A percentile compares a stretch with the other conserved stretches of the same genome.
Conservation (phyloP, 306 rosid genomes). For the Acmispon strigosus region DNA sequence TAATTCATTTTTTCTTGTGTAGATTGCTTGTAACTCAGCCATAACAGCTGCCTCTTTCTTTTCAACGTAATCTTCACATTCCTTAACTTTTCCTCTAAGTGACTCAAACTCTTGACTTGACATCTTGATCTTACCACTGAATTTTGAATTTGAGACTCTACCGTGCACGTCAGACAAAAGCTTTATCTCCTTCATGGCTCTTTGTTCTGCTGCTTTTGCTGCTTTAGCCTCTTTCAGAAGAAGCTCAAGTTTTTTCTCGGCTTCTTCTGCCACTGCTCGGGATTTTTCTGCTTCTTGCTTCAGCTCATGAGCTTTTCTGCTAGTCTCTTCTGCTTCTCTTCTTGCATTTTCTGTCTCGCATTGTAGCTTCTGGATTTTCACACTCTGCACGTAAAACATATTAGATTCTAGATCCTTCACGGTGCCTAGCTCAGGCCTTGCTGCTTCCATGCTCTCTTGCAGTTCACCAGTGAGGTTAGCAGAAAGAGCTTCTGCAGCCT, state of each 20-base stretch:
- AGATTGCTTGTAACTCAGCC: constrained; percentile 36
- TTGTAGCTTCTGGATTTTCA: constrained; percentile 29
- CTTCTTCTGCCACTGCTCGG: constrained; percentile 33
- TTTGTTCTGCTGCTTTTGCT: constrained; percentile 56
- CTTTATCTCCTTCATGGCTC: constrained; percentile 47
- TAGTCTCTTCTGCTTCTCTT: constrained; percentile 53
- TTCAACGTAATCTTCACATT: constrained; percentile 39
- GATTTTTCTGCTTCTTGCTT: constrained; percentile 42
- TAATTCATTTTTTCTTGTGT: constrained; percentile 36
- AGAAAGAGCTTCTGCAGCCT: constrained; percentile 29
- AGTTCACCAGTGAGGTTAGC: constrained; percentile 19
- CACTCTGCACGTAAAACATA: constrained; percentile 14
- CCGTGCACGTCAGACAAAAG: constrained; percentile 27
- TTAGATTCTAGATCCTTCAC: constrained; percentile 13
- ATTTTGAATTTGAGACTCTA: constrained; percentile 11
- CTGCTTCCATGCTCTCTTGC: constrained; percentile 13
- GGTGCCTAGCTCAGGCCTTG: constrained; percentile 10
- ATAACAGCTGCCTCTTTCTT: constrained; percentile 39
- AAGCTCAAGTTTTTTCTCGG: constrained; percentile 37
- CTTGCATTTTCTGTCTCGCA: constrained; percentile 36
- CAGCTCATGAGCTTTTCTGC: constrained; percentile 30
- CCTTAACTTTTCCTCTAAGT: constrained; percentile 41
- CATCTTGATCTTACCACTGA: constrained; percentile 34
- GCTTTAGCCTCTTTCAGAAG: constrained; percentile 43
- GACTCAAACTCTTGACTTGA: constrained; percentile 43